phyloP scores from a whole-genome alignment of 2,329 filamentous ascomycete species.

The Aureobasidium sp. region DNA sequence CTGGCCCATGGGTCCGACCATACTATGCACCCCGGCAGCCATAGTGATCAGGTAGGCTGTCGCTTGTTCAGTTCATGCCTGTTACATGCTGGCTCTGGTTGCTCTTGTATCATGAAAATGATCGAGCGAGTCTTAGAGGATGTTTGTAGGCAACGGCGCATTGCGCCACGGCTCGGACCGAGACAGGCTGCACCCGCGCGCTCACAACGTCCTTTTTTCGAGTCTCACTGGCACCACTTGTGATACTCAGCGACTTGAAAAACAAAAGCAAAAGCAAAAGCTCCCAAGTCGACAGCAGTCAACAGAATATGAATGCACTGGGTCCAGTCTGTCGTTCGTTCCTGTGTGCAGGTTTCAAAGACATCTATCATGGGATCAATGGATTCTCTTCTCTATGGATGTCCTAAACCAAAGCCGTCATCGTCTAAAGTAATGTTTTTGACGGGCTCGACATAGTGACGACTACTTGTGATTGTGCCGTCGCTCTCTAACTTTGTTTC shows the following conservation, averaged over 20 bases:
- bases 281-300: neutral
- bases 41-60: neutral
- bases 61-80: neutral
- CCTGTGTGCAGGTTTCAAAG: neutral
- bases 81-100: neutral
- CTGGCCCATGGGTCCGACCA: neutral
- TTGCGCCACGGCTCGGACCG: neutral
- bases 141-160: neutral
- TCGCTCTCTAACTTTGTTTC: neutral
- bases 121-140: neutral
- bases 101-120: neutral
- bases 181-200: neutral
- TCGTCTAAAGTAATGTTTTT: slow-evolving; percentile 2
- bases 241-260: neutral
- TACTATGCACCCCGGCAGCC: neutral
- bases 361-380: slow-evolving; percentile 1
- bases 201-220: neutral
- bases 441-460: slow-evolving; percentile 4
- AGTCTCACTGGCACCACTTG: neutral
- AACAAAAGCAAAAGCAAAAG: neutral
- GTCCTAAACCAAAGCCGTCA: neutral
- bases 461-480: neutral
- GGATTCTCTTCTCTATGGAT: slow-evolving; percentile 2
- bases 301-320: slow-evolving; percentile 3
- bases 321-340: slow-evolving; percentile 3